Evolutionary conservation across 805 yeast genomes (phyloP).

Genomic region (Schizosaccharomyces cryophilus): DNA sequence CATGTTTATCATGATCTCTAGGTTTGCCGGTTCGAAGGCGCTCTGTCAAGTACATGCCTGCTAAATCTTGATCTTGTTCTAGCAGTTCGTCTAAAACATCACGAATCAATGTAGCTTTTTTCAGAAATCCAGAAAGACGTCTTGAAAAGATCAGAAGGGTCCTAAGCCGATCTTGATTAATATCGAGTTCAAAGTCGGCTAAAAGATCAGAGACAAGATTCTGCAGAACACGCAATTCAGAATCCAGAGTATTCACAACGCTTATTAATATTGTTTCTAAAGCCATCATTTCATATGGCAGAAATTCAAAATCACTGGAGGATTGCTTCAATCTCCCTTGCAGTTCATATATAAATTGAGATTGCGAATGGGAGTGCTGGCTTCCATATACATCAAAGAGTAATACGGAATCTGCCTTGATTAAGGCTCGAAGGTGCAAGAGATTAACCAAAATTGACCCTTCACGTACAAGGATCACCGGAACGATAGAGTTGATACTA

Average conservation of each 20-base stretch:
- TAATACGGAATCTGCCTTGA: conserved; percentile 56
- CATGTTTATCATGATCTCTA: conserved; percentile 27
- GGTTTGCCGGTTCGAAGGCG: conserved; percentile 20
- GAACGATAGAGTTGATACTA: conserved; percentile 61
- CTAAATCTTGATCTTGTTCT: conserved; percentile 70
- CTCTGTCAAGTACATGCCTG: conserved; percentile 56
- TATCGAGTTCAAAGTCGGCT: conserved; percentile 53
- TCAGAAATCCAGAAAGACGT: conserved; percentile 57
- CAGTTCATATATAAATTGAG: conserved; percentile 60
- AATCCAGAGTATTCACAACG: conserved; percentile 50
- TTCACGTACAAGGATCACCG: conserved; percentile 59
- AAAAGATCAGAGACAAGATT: conserved; percentile 53
- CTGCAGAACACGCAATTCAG: conserved; percentile 68
- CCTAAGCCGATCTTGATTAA: conserved; percentile 56
- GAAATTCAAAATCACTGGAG: conserved; percentile 16
- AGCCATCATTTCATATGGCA: conserved; percentile 80
- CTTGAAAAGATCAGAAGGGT: conserved; percentile 65
- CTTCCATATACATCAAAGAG: conserved; percentile 49
- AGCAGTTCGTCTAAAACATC: conserved; percentile 65
- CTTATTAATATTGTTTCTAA: conserved; percentile 66
- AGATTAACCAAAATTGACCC: conserved; percentile 60
- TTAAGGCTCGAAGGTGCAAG: conserved; percentile 68
- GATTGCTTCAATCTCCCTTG: conserved; percentile 36
- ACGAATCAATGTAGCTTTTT: conserved; percentile 58
- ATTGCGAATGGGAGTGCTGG: conserved; percentile 37